These are phyloP conservation scores for Parafenestella ontariensis DNA, from an alignment of 2,329 filamentous ascomycete species.

Conservation along the genomic window DNA sequence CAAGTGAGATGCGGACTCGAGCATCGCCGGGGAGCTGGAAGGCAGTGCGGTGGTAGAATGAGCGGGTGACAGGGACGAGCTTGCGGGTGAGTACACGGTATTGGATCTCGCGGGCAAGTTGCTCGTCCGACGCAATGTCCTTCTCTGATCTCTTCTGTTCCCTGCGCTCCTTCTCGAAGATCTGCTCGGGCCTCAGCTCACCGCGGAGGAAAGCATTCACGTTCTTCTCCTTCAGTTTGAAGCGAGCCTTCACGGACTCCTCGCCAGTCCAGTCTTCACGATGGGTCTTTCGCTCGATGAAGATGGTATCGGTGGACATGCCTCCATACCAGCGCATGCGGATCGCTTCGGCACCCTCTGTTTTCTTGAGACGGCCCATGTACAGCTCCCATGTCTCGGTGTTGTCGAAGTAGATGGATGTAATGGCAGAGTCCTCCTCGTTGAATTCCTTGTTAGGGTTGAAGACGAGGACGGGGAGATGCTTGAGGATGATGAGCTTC, in stretches of 20 bases:
- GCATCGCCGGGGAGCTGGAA: constrained; percentile 98
- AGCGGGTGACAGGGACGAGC: constrained; percentile 87
- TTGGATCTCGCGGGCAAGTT: constrained; percentile 88
- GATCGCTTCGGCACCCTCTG: constrained; percentile 95
- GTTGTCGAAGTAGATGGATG: constrained; percentile 98
- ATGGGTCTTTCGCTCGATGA: constrained; percentile 97
- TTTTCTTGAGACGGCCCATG: constrained; percentile 93
- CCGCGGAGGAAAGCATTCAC: constrained; percentile 90
- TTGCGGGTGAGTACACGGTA: constrained; percentile 89
- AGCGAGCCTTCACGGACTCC: constrained; percentile 97
- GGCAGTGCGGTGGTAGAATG: constrained; percentile 97
- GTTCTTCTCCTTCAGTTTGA: constrained; percentile 95
- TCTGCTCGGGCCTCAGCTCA: constrained; percentile 79
- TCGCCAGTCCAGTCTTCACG: constrained; percentile 99
- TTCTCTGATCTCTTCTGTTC: constrained; percentile 94
- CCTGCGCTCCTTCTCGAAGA: constrained; percentile 96
- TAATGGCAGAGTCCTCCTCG: constrained; percentile 87
- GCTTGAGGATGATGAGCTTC: constrained; percentile 97
- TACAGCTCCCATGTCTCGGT: constrained; percentile 93
- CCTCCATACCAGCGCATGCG: constrained; percentile 96
- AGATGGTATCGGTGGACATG: constrained; percentile 94
- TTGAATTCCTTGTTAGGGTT: constrained; percentile 98
- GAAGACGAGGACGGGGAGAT: constrained; percentile 95
- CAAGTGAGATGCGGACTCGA: constrained; percentile 92
- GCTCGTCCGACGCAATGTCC: constrained; percentile 89